These are phyloP conservation scores for Aaosphaeria pasadenensis DNA, from an alignment of 2,329 filamentous ascomycete genomes.

Conservation along the genomic window DNA sequence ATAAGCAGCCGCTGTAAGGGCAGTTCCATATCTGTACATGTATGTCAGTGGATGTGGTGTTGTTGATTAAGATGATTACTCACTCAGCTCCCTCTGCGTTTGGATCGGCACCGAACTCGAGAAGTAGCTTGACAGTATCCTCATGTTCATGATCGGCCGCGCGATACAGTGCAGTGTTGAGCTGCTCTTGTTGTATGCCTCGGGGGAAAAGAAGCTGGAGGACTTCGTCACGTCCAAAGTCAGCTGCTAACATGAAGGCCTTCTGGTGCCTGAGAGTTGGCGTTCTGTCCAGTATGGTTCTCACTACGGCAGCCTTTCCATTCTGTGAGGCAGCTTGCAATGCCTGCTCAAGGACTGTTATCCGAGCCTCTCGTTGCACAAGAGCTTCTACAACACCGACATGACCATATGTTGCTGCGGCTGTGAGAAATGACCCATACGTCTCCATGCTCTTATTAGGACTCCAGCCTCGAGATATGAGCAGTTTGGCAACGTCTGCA, in stretches of 20 bases:
- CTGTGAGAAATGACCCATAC: constrained; percentile 16
- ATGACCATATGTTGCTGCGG: constrained; percentile 21
- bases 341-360: constrained; percentile 17
- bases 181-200: constrained; percentile 9
- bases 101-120: constrained; percentile 14
- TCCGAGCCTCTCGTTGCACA: constrained; percentile 12
- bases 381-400: constrained; percentile 14
- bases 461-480: constrained; percentile 16
- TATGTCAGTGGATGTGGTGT: constrained; percentile 2
- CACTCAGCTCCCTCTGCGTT: constrained; percentile 18
- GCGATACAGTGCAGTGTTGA: constrained; percentile 16
- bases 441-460: constrained; percentile 14
- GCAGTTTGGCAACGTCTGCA: constrained; percentile 12
- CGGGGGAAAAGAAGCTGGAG: constrained; percentile 10
- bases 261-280: constrained; percentile 12
- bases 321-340: constrained; percentile 16
- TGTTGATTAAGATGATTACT: neutral
- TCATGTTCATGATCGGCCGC: constrained; percentile 17
- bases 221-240: constrained; percentile 15
- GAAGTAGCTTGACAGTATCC: constrained; percentile 16
- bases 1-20: constrained; percentile 16
- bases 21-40: constrained; percentile 12
- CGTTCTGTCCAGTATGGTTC: constrained; percentile 12
- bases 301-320: constrained; percentile 13
- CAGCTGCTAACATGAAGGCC: constrained; percentile 16